Evolutionary conservation across 768 basidiomycete species (phyloP).

Genomic region (Lepiota venenata): DNA sequence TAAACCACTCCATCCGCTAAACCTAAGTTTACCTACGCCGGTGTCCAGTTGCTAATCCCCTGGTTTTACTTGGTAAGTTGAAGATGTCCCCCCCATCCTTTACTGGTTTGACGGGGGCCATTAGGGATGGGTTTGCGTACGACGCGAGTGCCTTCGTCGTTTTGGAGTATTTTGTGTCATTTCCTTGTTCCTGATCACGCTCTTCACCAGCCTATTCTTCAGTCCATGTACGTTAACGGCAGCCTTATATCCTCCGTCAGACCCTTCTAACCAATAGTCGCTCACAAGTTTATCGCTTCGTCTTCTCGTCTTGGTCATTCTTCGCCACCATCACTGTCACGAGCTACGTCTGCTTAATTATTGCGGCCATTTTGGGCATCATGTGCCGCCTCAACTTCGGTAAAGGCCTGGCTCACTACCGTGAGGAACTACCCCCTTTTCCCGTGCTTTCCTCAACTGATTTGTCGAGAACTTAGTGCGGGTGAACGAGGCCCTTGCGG

Average conservation of each 20-base stretch:
- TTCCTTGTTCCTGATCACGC: conserved; percentile 32
- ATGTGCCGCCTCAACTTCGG: conserved; percentile 54
- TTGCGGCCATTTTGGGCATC: conserved; percentile 39
- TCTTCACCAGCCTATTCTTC: conserved; percentile 40
- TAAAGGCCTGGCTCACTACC: conserved; percentile 48
- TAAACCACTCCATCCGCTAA: neutral
- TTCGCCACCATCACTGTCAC: conserved; percentile 45
- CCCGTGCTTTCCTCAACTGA: too few relatives aligned
- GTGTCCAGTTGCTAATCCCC: conserved; percentile 36
- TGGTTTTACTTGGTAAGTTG: conserved; percentile 43
- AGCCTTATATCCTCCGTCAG: neutral
- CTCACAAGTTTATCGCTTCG: conserved; percentile 36
- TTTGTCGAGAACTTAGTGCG: neutral
- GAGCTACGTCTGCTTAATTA: conserved; percentile 37
- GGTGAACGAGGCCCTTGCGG: neutral
- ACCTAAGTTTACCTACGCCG: neutral
- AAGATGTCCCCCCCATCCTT: neutral
- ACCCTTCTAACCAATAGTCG: neutral
- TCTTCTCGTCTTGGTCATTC: conserved; percentile 42
- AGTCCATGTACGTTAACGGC: conserved; percentile 32
- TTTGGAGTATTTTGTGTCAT: conserved; percentile 37
- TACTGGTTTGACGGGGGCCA: neutral
- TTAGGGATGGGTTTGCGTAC: conserved; percentile 49
- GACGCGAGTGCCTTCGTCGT: conserved; percentile 36
- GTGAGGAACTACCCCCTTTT: conserved; percentile 28